A percentile compares a stretch with the other conserved stretches of the same genome.
Evolutionary conservation across 805 yeast species (phyloP).

Genomic region (Ogataea polymorpha): DNA sequence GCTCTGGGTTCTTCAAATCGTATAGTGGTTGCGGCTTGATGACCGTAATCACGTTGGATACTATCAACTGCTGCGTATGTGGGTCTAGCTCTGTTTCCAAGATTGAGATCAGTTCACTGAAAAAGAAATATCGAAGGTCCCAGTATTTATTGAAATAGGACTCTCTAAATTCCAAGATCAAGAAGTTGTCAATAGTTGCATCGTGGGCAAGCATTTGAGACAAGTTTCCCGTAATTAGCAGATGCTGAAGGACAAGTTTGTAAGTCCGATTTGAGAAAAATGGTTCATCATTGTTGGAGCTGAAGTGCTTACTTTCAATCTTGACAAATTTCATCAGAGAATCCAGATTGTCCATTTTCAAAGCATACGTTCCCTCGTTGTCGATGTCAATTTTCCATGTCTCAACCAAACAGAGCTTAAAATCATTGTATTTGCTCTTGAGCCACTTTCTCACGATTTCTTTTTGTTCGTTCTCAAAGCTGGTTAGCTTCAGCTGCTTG

Average conservation of each 20-base stretch:
- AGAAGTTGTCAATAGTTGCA: slow-evolving; percentile 40
- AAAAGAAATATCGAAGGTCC: slow-evolving; percentile 77
- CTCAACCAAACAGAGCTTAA: slow-evolving; percentile 42
- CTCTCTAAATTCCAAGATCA: slow-evolving; percentile 49
- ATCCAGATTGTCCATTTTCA: slow-evolving; percentile 55
- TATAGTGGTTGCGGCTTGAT: slow-evolving; percentile 32
- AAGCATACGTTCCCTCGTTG: slow-evolving; percentile 36
- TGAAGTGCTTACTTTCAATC: slow-evolving; percentile 53
- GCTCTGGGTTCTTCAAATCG: slow-evolving; percentile 34
- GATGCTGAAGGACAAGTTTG: slow-evolving; percentile 36
- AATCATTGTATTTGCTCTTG: slow-evolving; percentile 52
- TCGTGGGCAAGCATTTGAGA: slow-evolving; percentile 42
- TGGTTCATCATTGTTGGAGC: slow-evolving; percentile 49
- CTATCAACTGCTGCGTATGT: slow-evolving; percentile 23
- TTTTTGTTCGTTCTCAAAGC: slow-evolving; percentile 39
- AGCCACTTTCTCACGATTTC: slow-evolving; percentile 62
- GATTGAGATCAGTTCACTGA: slow-evolving; percentile 41
- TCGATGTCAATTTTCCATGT: slow-evolving; percentile 39
- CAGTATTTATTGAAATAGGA: slow-evolving; percentile 55
- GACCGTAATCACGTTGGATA: slow-evolving; percentile 41
- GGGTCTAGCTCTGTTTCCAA: slow-evolving; percentile 8
- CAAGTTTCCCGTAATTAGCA: slow-evolving; percentile 32
- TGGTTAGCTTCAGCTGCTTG: slow-evolving; percentile 37
- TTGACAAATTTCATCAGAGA: slow-evolving; percentile 51
- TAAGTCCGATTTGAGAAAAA: slow-evolving; percentile 61